Conservation (phyloP, 1,284 basidiomycete genomes). For the Ganoderma lingzhi region DNA sequence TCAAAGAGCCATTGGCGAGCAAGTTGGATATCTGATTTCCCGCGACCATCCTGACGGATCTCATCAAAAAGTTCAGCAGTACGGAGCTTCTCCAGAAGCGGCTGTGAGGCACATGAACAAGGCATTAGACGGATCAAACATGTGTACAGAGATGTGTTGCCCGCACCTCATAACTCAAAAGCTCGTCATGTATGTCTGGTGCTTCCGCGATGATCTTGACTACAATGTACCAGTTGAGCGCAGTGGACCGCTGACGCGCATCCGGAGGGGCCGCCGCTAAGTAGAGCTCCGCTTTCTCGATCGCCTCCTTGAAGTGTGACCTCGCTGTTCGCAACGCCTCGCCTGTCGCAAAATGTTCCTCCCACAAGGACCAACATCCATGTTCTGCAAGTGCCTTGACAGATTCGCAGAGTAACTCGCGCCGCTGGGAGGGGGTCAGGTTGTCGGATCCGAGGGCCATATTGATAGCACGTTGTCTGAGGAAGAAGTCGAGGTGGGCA, state of each 20-base stretch:
- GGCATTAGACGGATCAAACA: background rate
- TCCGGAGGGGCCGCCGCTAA: background rate
- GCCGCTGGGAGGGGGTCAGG: background rate
- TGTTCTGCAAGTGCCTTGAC: background rate
- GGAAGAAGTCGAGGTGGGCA: background rate
- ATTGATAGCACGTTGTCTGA: background rate
- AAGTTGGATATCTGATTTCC: background rate
- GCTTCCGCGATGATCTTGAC: background rate
- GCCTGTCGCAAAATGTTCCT: background rate
- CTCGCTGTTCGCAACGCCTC: background rate
- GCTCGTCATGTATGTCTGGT: background rate
- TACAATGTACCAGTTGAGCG: background rate
- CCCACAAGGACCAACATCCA: background rate
- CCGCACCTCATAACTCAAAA: background rate
- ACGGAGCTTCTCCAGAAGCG: background rate
- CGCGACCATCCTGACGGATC: background rate
- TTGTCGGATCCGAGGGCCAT: background rate
- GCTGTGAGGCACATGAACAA: background rate
- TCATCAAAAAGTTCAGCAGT: background rate
- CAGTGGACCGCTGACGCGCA: background rate
- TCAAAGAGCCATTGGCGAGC: conserved; percentile 1
- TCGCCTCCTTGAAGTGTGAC: background rate
- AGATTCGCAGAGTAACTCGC: background rate
- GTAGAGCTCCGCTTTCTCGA: background rate
- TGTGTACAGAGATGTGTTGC: background rate